These are phyloP conservation scores for Adansonia digitata DNA, from an alignment of 345 rosid genomes.

Conservation along the genomic window DNA sequence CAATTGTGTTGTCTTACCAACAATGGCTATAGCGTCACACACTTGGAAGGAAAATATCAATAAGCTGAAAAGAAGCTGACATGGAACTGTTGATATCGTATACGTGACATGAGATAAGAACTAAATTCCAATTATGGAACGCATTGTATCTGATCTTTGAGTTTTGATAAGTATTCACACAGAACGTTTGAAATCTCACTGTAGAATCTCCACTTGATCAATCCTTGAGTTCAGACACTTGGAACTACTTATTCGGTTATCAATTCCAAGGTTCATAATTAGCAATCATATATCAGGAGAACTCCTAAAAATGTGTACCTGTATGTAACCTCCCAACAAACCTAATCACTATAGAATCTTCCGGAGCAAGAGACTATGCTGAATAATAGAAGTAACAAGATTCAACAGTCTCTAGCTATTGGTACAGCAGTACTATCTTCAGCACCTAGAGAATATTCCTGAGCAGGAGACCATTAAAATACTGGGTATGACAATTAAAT, in stretches of 20 bases:
- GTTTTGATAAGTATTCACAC: not conserved
- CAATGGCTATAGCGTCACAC: not conserved
- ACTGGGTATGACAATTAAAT: not conserved
- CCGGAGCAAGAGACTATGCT: not conserved
- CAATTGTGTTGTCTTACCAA: not conserved
- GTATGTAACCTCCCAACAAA: not conserved
- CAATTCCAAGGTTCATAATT: not conserved
- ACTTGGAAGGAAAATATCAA: not conserved
- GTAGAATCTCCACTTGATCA: not conserved
- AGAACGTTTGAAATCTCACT: not conserved
- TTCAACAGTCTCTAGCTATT: not conserved
- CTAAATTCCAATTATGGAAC: not conserved
- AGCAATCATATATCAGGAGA: not conserved
- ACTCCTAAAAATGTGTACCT: not conserved
- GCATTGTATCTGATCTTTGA: not conserved
- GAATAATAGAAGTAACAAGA: not conserved
- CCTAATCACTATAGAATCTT: not conserved
- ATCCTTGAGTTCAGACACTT: not conserved
- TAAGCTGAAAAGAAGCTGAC: not conserved
- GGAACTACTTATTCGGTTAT: not conserved
- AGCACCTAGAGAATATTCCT: not conserved
- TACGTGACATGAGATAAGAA: no score
- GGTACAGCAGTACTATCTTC: not conserved
- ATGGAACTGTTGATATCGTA: not conserved
- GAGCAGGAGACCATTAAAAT: not conserved